Conservation (phyloP, 2,329 filamentous ascomycete genomes). For the Trichoderma breve region DNA sequence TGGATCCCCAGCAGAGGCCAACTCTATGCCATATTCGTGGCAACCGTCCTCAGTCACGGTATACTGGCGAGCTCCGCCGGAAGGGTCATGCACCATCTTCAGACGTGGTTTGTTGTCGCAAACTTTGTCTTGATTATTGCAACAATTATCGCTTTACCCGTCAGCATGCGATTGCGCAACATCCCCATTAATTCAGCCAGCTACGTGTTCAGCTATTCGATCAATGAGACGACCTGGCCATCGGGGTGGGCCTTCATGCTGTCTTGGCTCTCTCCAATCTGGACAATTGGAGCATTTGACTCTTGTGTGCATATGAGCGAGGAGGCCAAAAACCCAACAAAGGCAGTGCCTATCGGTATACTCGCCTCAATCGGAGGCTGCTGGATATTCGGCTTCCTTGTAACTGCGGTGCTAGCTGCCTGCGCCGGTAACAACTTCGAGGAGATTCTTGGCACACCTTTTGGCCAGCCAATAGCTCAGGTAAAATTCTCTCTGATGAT, state of each 20-base stretch:
- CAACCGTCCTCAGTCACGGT: not conserved
- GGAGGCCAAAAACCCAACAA: not conserved
- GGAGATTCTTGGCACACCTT: not conserved
- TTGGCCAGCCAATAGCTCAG: not conserved
- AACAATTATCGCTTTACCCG: not conserved
- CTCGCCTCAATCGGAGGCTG: constrained; percentile 1
- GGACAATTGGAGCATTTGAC: constrained; percentile 9
- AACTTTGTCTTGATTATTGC: not conserved
- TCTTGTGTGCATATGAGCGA: constrained; percentile 9
- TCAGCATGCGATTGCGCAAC: not conserved
- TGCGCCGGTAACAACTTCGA: not conserved
- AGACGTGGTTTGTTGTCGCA: constrained; percentile 1
- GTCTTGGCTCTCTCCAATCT: constrained; percentile 2
- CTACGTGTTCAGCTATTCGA: not conserved
- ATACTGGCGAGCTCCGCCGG: not conserved
- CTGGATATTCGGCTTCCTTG: constrained; percentile 3
- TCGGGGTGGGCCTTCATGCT: constrained; percentile 4
- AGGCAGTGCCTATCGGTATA: not conserved
- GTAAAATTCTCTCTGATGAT: not conserved
- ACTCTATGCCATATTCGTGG: constrained; percentile 1
- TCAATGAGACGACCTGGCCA: not conserved
- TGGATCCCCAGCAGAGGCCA: not conserved
- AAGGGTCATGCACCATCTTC: constrained; percentile 3
- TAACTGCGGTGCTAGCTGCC: not conserved
- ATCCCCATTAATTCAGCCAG: not conserved